phyloP scores from a whole-genome alignment of 2,329 filamentous ascomycete genomes.

The Magnaporthiopsis rhizophila region DNA sequence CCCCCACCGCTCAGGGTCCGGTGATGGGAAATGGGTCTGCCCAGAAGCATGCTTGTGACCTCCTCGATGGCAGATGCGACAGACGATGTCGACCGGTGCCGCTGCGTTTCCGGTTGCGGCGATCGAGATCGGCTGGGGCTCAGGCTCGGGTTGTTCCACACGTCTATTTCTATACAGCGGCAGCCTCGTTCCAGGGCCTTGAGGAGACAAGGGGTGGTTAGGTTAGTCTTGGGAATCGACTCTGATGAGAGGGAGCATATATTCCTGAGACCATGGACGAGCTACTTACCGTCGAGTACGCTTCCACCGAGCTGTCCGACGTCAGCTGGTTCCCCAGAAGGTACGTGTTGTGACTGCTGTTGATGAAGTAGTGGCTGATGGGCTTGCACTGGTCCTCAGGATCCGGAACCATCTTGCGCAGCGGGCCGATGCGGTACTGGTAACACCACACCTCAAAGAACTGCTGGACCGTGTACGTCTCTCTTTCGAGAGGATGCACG shows the following conservation, averaged over 20 bases:
- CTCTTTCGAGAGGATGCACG: constrained; percentile 25
- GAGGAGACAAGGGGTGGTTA: not conserved
- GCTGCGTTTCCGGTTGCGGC: constrained; percentile 34
- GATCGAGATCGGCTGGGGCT: constrained; percentile 29
- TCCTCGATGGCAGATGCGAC: constrained; percentile 28
- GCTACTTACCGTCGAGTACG: constrained; percentile 60
- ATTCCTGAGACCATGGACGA: no score
- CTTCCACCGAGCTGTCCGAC: constrained; percentile 67
- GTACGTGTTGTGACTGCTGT: constrained; percentile 92
- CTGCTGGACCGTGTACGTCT: constrained; percentile 36
- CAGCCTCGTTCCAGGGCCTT: constrained; percentile 69
- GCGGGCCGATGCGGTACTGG: constrained; percentile 31
- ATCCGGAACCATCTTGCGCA: constrained; percentile 20
- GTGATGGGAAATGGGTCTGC: constrained; percentile 22
- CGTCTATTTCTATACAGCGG: constrained; percentile 89
- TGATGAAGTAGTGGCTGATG: constrained; percentile 87
- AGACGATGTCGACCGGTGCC: constrained; percentile 33
- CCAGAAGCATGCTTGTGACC: constrained; percentile 10
- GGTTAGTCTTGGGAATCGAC: not conserved
- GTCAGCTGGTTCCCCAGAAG: constrained; percentile 78
- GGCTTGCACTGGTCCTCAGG: constrained; percentile 56
- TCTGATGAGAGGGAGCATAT: not conserved
- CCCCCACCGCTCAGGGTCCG: constrained; percentile 31
- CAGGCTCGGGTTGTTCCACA: constrained; percentile 65
- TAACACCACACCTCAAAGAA: constrained; percentile 43